Percentiles rank a stretch among this genome's conserved stretches.
These are phyloP conservation scores for Alternaria sp. DNA, from an alignment of 2,329 filamentous ascomycete species.

Conservation along the genomic window DNA sequence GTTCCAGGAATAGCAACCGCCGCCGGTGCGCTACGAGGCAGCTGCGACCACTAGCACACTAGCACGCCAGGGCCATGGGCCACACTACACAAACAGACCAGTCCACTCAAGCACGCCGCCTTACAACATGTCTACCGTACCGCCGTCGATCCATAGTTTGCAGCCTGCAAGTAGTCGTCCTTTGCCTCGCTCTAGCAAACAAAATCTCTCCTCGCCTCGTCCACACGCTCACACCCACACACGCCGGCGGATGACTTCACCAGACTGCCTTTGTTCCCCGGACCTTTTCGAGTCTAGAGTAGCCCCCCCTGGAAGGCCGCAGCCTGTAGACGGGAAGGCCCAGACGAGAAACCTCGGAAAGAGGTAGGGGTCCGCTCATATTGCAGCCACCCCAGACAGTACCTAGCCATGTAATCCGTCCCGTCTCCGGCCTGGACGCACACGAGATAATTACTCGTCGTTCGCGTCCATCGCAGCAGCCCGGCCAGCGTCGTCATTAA, in stretches of 20 bases:
- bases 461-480: not conserved
- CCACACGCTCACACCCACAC: not conserved
- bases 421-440: conserved; percentile 11
- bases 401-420: conserved; percentile 4
- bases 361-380: conserved; percentile 14
- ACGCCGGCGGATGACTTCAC: not conserved
- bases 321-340: conserved; percentile 23
- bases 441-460: conserved; percentile 10
- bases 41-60: conserved; percentile 28
- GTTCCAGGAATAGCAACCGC: conserved; percentile 22
- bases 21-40: conserved; percentile 22
- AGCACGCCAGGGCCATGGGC: conserved; percentile 8
- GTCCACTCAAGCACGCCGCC: conserved; percentile 6
- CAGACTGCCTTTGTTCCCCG: conserved; percentile 20
- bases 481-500: not conserved
- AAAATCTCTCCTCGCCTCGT: not conserved
- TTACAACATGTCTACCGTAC: conserved; percentile 11
- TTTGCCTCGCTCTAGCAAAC: not conserved
- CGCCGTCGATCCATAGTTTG: not conserved
- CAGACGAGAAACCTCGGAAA: conserved; percentile 24
- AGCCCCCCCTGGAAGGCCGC: conserved; percentile 32
- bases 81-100: conserved; percentile 8
- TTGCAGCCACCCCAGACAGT: conserved; percentile 15
- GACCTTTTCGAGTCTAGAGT: conserved; percentile 12
- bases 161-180: not conserved